A percentile compares a stretch with the other conserved stretches of the same genome.
Conservation (phyloP, 1,284 basidiomycete species). For the Jaminaea rosea region DNA sequence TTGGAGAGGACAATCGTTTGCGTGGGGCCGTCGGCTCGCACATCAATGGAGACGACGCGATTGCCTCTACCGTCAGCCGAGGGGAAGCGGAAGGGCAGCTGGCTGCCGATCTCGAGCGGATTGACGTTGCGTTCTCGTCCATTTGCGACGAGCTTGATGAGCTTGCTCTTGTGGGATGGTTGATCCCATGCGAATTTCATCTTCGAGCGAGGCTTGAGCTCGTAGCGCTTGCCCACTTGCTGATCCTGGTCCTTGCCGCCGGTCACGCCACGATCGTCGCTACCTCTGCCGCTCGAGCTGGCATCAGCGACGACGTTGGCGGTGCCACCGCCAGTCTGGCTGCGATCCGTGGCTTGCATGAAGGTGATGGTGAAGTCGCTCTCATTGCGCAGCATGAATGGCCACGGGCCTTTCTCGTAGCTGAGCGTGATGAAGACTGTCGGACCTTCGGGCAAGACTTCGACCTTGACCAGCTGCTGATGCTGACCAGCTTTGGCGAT, state of each 20-base stretch:
- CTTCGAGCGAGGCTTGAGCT: slow-evolving; percentile 56
- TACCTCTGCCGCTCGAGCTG: slow-evolving; percentile 4
- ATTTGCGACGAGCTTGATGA: slow-evolving; percentile 59
- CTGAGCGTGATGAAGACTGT: slow-evolving; percentile 77
- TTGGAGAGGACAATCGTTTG: slow-evolving; percentile 81
- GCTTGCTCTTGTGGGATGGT: slow-evolving; percentile 76
- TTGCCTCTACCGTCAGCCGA: slow-evolving; percentile 44
- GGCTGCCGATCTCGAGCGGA: slow-evolving; percentile 89
- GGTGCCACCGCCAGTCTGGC: neutral
- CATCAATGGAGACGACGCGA: slow-evolving; percentile 74
- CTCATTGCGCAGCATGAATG: slow-evolving; percentile 81
- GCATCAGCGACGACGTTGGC: neutral
- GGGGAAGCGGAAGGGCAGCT: slow-evolving; percentile 76
- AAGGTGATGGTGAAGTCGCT: slow-evolving; percentile 67
- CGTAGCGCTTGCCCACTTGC: slow-evolving; percentile 50
- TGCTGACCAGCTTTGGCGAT: slow-evolving; percentile 48
- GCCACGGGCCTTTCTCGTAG: slow-evolving; percentile 66
- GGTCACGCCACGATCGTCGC: slow-evolving; percentile 12
- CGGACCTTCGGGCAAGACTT: slow-evolving; percentile 75
- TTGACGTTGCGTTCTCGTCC: slow-evolving; percentile 70
- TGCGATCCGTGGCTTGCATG: slow-evolving; percentile 54
- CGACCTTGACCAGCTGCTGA: slow-evolving; percentile 64
- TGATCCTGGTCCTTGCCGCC: slow-evolving; percentile 17
- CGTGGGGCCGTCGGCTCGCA: slow-evolving; percentile 77
- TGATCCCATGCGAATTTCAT: slow-evolving; percentile 86